These are phyloP conservation scores for Pythium guiyangense DNA, from an alignment of 352 stramenopile genomes.

Conservation along the genomic window DNA sequence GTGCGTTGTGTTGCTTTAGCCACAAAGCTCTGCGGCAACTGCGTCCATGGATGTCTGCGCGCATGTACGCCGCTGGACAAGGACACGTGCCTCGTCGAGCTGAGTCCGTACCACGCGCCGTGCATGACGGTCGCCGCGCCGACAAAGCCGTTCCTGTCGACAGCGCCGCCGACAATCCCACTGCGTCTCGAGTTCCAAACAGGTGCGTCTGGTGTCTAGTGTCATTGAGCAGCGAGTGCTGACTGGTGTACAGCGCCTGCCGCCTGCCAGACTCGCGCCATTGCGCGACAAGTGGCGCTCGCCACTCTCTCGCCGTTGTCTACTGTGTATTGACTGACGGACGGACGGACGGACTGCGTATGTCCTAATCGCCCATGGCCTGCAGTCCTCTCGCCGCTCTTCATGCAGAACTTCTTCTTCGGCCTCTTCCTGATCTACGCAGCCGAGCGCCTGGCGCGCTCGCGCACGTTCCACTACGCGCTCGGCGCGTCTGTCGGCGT, in stretches of 20 bases:
- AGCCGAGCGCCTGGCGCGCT: constrained; percentile 56
- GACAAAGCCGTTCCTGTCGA: no score
- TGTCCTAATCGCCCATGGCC: not conserved
- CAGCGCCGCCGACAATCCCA: no score
- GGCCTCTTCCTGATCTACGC: constrained; percentile 69
- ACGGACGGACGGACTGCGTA: no score
- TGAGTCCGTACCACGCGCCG: no score
- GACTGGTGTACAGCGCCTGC: not conserved
- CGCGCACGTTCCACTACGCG: constrained; percentile 76
- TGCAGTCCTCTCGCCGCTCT: constrained; percentile 61
- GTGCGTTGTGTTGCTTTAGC: constrained; percentile 23
- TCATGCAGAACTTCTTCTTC: constrained; percentile 71
- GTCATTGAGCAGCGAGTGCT: no score
- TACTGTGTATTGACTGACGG: no score
- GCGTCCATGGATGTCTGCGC: constrained; percentile 56
- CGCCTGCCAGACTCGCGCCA: no score
- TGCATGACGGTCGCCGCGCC: no score
- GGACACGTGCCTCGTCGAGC: constrained; percentile 41
- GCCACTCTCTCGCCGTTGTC: no score
- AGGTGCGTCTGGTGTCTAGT: constrained; percentile 38
- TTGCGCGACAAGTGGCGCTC: no score
- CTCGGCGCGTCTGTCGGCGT: constrained; percentile 63
- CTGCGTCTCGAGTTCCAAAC: constrained; percentile 67
- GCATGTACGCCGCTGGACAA: constrained; percentile 35
- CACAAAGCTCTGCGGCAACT: constrained; percentile 64